Evolutionary conservation across 257 asterid species (phyloP).

Genomic region (Solanum clarkiae): DNA sequence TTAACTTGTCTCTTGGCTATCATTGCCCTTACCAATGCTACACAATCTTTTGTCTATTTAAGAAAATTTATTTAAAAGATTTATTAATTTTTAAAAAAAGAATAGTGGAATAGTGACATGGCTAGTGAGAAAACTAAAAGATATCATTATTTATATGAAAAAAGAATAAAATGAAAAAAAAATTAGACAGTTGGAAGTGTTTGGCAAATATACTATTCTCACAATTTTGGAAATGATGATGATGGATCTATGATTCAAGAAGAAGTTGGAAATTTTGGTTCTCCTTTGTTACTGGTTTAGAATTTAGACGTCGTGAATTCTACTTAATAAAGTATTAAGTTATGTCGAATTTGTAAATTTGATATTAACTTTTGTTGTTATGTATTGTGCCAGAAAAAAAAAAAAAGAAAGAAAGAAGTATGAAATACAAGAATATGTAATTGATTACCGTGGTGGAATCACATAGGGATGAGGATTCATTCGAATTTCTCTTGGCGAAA

Average conservation of each 20-base stretch:
- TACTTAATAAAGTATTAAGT: background rate
- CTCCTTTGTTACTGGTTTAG: background rate
- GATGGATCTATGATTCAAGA: background rate
- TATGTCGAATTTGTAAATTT: background rate
- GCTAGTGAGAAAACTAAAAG: conserved; percentile 2
- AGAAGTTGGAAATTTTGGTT: background rate
- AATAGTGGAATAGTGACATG: conserved; percentile 24
- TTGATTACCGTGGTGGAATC: too few species aligned
- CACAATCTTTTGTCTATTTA: background rate
- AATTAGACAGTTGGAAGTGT: conserved; percentile 9
- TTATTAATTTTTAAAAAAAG: background rate
- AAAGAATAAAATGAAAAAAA: background rate
- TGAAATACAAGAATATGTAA: background rate
- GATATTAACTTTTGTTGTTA: background rate
- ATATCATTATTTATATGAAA: conserved; percentile 8
- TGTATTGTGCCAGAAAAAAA: background rate
- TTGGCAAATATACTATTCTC: conserved; percentile 20
- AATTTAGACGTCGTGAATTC: background rate
- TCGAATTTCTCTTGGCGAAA: too few species aligned
- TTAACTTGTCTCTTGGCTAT: background rate
- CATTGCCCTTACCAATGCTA: conserved; percentile 1
- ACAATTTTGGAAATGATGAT: background rate
- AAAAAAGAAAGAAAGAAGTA: too few species aligned
- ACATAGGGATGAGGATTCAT: too few species aligned
- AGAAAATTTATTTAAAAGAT: background rate